These are phyloP conservation scores for Hypsizygus marmoreus DNA, from an alignment of 768 basidiomycete genomes.

Conservation along the genomic window DNA sequence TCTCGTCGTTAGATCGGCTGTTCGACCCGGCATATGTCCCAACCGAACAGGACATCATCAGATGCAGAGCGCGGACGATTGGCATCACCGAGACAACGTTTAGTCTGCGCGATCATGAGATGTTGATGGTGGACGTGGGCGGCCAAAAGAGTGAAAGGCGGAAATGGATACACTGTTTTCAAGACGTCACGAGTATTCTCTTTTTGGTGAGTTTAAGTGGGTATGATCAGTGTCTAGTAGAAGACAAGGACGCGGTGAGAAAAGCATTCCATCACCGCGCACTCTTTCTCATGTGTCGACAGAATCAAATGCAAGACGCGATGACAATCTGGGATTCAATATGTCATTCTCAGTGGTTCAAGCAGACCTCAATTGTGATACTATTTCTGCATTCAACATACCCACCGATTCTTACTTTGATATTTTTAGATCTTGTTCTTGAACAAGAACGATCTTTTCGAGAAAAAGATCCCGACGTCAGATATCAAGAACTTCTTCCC, in stretches of 20 bases:
- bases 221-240: slow-evolving; percentile 92
- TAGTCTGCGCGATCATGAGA: slow-evolving; percentile 72
- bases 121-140: slow-evolving; percentile 93
- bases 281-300: neutral
- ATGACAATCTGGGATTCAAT: slow-evolving; percentile 99
- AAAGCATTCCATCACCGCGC: too few relatives aligned
- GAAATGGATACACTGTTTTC: slow-evolving; percentile 96
- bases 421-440: slow-evolving; percentile 80
- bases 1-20: slow-evolving; percentile 73
- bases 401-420: neutral
- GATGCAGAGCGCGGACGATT: slow-evolving; percentile 82
- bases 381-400: neutral
- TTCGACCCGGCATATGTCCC: slow-evolving; percentile 76
- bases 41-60: slow-evolving; percentile 85
- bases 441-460: slow-evolving; percentile 95
- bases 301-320: slow-evolving; percentile 99
- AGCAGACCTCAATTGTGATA: slow-evolving; percentile 86
- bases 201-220: slow-evolving; percentile 91
- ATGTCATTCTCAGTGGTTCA: slow-evolving; percentile 98
- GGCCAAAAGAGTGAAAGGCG: slow-evolving; percentile 92
- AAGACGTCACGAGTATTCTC: slow-evolving; percentile 90
- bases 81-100: slow-evolving; percentile 92
- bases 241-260: slow-evolving; percentile 88
- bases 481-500: slow-evolving; percentile 91
- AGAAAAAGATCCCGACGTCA: slow-evolving; percentile 77